Conservation (phyloP, 495 filamentous ascomycete genomes). For the Penicillium angulare region DNA sequence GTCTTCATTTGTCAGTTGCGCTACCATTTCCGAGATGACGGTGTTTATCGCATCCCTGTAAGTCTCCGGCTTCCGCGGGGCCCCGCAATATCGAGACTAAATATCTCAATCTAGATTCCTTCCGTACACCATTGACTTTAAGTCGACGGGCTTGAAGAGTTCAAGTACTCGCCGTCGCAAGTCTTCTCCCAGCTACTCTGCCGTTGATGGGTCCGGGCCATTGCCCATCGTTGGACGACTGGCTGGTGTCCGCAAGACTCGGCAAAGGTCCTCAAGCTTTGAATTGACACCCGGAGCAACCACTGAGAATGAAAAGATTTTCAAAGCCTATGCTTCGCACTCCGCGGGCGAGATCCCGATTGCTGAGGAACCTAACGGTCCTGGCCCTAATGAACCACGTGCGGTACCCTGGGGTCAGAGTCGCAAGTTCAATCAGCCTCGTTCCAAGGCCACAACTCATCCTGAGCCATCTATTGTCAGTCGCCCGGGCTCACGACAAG, state of each 20-base stretch:
- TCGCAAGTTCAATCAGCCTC: slow-evolving; percentile 66
- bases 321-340: slow-evolving; percentile 48
- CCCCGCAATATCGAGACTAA: slow-evolving; percentile 4
- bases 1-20: too few species aligned
- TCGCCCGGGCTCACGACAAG: slow-evolving; percentile 42
- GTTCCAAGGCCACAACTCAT: slow-evolving; percentile 61
- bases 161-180: slow-evolving; percentile 18
- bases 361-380: slow-evolving; percentile 29
- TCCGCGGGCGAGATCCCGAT: slow-evolving; percentile 24
- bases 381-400: slow-evolving; percentile 60
- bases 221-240: slow-evolving; percentile 32
- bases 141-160: slow-evolving; percentile 15
- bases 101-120: slow-evolving; percentile 26
- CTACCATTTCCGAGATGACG: slow-evolving; percentile 3
- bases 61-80: slow-evolving; percentile 4
- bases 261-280: slow-evolving; percentile 28
- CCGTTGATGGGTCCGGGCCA: slow-evolving; percentile 39
- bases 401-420: slow-evolving; percentile 64
- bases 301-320: slow-evolving; percentile 56
- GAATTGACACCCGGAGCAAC: slow-evolving; percentile 61
- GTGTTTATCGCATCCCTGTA: slow-evolving; percentile 35
- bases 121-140: slow-evolving; percentile 41
- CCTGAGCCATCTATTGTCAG: slow-evolving; percentile 67
- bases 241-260: slow-evolving; percentile 18
- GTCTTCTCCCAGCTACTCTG: slow-evolving; percentile 25